These are phyloP conservation scores for Akanthomyces muscarius DNA, from an alignment of 2,329 filamentous ascomycete genomes.

Conservation along the genomic window DNA sequence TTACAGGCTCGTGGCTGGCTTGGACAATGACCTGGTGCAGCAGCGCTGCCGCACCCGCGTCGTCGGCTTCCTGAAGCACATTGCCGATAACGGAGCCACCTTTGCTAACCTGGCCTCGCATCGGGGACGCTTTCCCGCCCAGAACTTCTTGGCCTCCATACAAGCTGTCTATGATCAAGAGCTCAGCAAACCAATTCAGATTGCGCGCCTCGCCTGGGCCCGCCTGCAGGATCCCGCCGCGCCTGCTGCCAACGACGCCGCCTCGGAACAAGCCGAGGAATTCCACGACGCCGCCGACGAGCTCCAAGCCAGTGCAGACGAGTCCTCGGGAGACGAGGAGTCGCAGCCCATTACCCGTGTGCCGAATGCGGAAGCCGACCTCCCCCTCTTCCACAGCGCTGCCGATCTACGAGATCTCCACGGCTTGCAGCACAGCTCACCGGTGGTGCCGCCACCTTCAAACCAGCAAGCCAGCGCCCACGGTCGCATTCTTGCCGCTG, in stretches of 20 bases:
- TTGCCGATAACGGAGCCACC: neutral
- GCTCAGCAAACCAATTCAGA: neutral
- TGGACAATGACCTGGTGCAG: neutral
- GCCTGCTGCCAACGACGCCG: no score
- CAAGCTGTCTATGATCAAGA: neutral
- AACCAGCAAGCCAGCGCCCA: constrained; percentile 5
- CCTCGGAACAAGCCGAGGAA: neutral
- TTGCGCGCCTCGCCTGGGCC: neutral
- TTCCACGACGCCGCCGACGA: constrained; percentile 19
- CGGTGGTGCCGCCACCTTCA: neutral
- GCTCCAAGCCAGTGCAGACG: constrained; percentile 19
- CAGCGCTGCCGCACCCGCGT: neutral
- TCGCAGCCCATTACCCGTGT: constrained; percentile 2
- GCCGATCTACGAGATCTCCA: neutral
- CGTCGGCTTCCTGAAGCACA: neutral
- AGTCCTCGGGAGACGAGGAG: constrained; percentile 24
- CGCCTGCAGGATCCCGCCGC: neutral
- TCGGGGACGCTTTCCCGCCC: neutral
- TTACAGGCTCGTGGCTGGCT: neutral
- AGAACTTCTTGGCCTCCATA: neutral
- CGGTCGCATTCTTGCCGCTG: neutral
- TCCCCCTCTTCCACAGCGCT: neutral
- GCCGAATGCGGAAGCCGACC: neutral
- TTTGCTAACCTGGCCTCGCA: neutral
- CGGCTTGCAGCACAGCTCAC: neutral